Base-by-base conservation (phyloP, 148 eudicot genomes). In the Persicaria maculosa region DNA sequence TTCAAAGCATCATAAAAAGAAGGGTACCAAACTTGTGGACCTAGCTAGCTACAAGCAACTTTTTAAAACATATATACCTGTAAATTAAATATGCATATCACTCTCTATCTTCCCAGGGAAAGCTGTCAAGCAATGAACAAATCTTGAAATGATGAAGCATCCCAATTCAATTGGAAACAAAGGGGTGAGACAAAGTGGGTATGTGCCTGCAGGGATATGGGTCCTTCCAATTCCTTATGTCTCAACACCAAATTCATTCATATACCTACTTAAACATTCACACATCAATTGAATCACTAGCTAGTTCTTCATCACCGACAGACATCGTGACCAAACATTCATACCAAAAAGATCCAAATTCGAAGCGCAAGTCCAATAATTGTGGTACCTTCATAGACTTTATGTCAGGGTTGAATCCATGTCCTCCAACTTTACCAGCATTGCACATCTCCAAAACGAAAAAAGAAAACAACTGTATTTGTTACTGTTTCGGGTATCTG, bases 341-440 rank as follows among this genome's bases (percentile, higher is more conserved):
- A n/a, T 19, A 31, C 65, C 65, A 20, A 58, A 31, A 58, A 20
- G 36, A 4, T 5, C 36, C 11, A 58, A 19, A 58, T 19, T 7
- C 22, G 36, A 58, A 58, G 7, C 10, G 20, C 65, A 58, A 58
- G 6, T 58, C 9, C 40, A 58, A 58, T 58, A 20, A 58, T 20
- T 58, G 65, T 19, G 3, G 36, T 58, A 58, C 65, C 59, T 55
- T 55, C 22, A 55, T 55, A 55, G 59, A 58, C 40, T 58, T 58
- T 58, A 58, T 58, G 65, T 20, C 36, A 20, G 65, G 65, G 20
- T 58, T 57, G 62, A 57, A 57, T 57, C 25, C 0, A 5, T 57
- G 62, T 57, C 36, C 62, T 57, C 62, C 31, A 6, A 57, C 62
- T 57, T 57, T 57, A 6, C 9, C 62, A 57, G 31, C 22, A 25